These are phyloP conservation scores for Picochlorum costavermella DNA, from an alignment of 139 green algal species.

Conservation along the genomic window DNA sequence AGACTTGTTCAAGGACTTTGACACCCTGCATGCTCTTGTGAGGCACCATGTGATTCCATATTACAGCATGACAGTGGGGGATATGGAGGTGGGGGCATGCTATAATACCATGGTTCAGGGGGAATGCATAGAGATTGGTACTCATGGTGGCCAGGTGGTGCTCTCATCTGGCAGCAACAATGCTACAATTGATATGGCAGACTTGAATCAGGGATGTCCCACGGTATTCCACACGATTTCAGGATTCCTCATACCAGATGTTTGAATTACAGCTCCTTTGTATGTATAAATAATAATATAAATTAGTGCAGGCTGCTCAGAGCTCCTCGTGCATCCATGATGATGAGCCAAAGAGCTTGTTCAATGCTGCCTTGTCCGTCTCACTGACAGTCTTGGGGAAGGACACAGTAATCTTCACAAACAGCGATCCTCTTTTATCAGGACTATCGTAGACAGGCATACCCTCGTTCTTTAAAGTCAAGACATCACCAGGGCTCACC, in stretches of 20 bases:
- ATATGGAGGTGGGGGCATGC: background rate
- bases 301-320: background rate
- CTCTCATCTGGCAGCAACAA: constrained; percentile 1
- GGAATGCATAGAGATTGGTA: background rate
- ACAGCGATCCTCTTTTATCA: constrained; percentile 60
- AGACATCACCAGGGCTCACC: constrained; percentile 49
- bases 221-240: constrained; percentile 15
- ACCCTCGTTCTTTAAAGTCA: constrained; percentile 54
- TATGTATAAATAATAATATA: background rate
- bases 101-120: constrained; percentile 9
- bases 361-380: constrained; percentile 55
- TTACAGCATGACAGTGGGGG: background rate
- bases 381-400: constrained; percentile 72
- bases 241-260: constrained; percentile 11
- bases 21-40: constrained; percentile 6
- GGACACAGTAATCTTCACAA: constrained; percentile 66
- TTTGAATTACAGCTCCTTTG: no score
- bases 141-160: background rate
- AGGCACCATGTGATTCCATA: constrained; percentile 26
- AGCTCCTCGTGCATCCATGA: constrained; percentile 15
- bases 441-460: constrained; percentile 61
- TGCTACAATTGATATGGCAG: background rate
- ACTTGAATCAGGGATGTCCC: constrained; percentile 22
- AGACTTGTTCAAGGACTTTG: background rate
- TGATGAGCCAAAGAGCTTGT: constrained; percentile 33